These are phyloP conservation scores for Physcia stellaris DNA, from an alignment of 495 filamentous ascomycete species.

Conservation along the genomic window DNA sequence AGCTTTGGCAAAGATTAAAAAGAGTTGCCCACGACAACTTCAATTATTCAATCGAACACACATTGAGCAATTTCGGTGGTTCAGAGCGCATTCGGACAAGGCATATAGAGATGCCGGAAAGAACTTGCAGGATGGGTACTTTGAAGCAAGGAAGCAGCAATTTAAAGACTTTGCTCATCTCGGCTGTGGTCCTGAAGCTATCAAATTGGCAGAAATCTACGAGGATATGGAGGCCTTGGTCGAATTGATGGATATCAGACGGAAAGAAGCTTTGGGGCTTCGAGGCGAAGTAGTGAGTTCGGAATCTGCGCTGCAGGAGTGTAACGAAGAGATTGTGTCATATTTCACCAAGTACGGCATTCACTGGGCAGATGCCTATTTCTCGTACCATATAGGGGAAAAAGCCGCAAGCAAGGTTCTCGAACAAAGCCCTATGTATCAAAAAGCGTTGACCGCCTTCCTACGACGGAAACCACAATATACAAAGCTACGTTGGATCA, in stretches of 20 bases:
- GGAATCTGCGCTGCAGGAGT: constrained; percentile 14
- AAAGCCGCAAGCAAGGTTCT: constrained; percentile 54
- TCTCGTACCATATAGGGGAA: constrained; percentile 55
- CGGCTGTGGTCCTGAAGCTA: constrained; percentile 50
- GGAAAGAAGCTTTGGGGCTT: constrained; percentile 6
- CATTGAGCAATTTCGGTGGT: constrained; percentile 49
- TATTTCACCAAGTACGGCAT: constrained; percentile 65
- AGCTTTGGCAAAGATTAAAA: too few relatives aligned
- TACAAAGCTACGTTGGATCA: constrained; percentile 82
- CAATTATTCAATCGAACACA: constrained; percentile 48
- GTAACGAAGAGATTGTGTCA: constrained; percentile 34
- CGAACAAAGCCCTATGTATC: constrained; percentile 45
- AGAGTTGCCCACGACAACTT: too few relatives aligned
- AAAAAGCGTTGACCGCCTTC: constrained; percentile 57
- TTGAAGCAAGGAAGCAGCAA: constrained; percentile 41
- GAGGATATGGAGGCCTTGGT: constrained; percentile 56
- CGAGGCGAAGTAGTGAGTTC: constrained; percentile 7
- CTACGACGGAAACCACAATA: constrained; percentile 54
- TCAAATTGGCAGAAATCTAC: constrained; percentile 61
- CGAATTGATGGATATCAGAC: constrained; percentile 35
- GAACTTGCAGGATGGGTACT: constrained; percentile 32
- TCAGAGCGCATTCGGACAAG: constrained; percentile 33
- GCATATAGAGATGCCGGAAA: constrained; percentile 30
- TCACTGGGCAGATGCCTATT: constrained; percentile 66
- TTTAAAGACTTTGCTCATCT: constrained; percentile 54